Percentiles rank a stretch among this genome's conserved stretches.
Conservation (phyloP, 495 filamentous ascomycete genomes). For the Talaromyces trachyspermus region DNA sequence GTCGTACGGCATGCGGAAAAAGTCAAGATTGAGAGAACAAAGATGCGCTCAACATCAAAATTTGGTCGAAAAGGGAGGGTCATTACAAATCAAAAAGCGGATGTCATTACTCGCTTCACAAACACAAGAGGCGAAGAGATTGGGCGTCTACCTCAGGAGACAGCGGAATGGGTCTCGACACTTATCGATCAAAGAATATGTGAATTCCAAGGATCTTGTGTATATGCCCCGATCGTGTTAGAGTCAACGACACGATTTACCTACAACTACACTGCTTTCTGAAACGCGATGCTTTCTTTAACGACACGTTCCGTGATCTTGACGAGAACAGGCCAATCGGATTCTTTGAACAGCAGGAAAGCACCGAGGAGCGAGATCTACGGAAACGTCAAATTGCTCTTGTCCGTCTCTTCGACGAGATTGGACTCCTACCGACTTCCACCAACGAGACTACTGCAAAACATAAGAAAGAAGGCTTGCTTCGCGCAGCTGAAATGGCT, state of each 20-base stretch:
- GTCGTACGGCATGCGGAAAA: slow-evolving; percentile 69
- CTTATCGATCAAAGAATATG: slow-evolving; percentile 89
- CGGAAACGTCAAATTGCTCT: slow-evolving; percentile 81
- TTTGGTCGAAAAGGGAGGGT: slow-evolving; percentile 40
- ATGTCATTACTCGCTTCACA: slow-evolving; percentile 92
- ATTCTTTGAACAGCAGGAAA: slow-evolving; percentile 77
- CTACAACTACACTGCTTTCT: slow-evolving; percentile 78
- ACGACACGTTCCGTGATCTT: slow-evolving; percentile 42
- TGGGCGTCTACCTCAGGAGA: slow-evolving; percentile 82
- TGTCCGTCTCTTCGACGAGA: slow-evolving; percentile 82
- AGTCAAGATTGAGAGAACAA: slow-evolving; percentile 78
- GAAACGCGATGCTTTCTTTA: slow-evolving; percentile 64
- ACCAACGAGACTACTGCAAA: slow-evolving; percentile 69
- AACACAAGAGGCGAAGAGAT: slow-evolving; percentile 73
- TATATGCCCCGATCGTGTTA: slow-evolving; percentile 82
- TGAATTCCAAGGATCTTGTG: slow-evolving; percentile 76
- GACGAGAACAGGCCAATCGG: slow-evolving; percentile 66
- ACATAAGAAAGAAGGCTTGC: slow-evolving; percentile 70
- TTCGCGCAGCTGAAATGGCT: slow-evolving; percentile 77
- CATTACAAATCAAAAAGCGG: slow-evolving; percentile 52
- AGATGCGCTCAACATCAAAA: slow-evolving; percentile 44
- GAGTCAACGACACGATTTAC: slow-evolving; percentile 89
- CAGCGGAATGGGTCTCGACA: slow-evolving; percentile 88
- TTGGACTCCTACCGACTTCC: slow-evolving; percentile 68
- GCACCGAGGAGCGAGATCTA: slow-evolving; percentile 73